Base-by-base conservation (phyloP, 148 eudicot species). In the Fagopyrum tataricum region DNA sequence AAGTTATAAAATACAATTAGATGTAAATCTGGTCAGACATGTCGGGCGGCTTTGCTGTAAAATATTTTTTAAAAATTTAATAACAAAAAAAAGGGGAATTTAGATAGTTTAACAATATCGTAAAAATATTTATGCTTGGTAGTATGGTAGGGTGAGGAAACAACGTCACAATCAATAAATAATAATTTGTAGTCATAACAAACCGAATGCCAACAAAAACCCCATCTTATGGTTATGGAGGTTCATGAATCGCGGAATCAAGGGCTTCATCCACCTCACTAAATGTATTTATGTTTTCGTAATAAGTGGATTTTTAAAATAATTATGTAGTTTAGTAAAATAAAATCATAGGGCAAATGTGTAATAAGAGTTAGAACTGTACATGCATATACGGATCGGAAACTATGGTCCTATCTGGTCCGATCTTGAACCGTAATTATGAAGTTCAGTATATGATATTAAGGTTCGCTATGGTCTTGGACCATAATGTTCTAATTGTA, bases 11-110 rank as follows among this genome's bases (percentile, higher is more conserved):
- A 64, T 64, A 31, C 69, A 42, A 64, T 64, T 64, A 64, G 69
- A 64, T 64, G 69, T 64, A 64, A 64, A 64, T 64, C 69, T 64
- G 44, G 69, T 64, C 69, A 64, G 69, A 64, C 69, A 14, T 64
- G 69, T 64, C 69, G 69, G 69, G 69, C 69, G 69, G 69, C 69
- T n/a, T 64, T 64, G 69, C 69, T 64, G 44, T 37, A 64, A 37
- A 37, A 13, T 64, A 64, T 12, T 26, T 61, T 13, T 46, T 46
- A 4, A 44, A 23, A 59, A 26, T 9, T 24, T 44, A 18, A 53
- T 26, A 10, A 10, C 5, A 4, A 24, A 59, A 26, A 24, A 10
- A 10, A 26, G 5, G n/a, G n/a, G n/a, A 56, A 56, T 21, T 2
- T 17, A 17, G 17, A 24, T 2, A 59, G 9, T 23, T 59, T 1